phyloP scores from a whole-genome alignment of 345 rosid genomes.

The Eucalyptus viminalis region DNA sequence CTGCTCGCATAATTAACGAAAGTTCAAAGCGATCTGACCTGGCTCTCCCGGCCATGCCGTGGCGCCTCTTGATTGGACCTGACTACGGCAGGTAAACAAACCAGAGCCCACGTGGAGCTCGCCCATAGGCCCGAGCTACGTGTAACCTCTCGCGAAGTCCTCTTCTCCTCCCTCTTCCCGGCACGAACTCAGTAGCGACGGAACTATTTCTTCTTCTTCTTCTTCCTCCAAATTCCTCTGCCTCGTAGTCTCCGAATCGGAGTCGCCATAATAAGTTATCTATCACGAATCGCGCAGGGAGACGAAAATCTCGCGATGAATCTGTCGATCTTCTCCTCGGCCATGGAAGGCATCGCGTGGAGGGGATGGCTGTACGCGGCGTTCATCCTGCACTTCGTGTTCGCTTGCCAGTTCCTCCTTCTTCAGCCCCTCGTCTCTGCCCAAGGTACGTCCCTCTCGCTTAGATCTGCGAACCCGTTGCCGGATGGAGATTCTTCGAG shows the following conservation, averaged over 20 bases:
- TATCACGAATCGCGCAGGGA: background rate
- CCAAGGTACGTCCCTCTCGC: slow-evolving; percentile 22
- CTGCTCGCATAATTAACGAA: background rate
- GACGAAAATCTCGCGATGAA: background rate
- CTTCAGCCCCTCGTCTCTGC: slow-evolving; percentile 94
- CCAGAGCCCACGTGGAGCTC: slow-evolving; percentile 22
- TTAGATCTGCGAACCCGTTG: background rate
- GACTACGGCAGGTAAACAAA: background rate
- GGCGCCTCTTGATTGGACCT: background rate
- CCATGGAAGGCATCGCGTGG: slow-evolving; percentile 63
- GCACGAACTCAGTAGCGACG: background rate
- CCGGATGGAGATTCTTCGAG: background rate
- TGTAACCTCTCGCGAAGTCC: slow-evolving; percentile 1
- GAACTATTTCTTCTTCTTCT: background rate
- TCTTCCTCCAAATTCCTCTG: background rate
- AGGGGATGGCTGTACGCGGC: slow-evolving; percentile 48
- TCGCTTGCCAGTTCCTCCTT: slow-evolving; percentile 72
- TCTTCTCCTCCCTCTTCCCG: background rate
- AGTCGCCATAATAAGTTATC: background rate
- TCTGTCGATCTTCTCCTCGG: slow-evolving; percentile 12
- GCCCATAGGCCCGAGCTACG: slow-evolving; percentile 31
- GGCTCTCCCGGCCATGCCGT: slow-evolving; percentile 10
- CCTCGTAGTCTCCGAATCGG: background rate
- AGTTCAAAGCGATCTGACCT: background rate
- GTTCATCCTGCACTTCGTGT: slow-evolving; percentile 62